Conservation (phyloP, 768 basidiomycete species). For the Cystobasidium ongulense region DNA sequence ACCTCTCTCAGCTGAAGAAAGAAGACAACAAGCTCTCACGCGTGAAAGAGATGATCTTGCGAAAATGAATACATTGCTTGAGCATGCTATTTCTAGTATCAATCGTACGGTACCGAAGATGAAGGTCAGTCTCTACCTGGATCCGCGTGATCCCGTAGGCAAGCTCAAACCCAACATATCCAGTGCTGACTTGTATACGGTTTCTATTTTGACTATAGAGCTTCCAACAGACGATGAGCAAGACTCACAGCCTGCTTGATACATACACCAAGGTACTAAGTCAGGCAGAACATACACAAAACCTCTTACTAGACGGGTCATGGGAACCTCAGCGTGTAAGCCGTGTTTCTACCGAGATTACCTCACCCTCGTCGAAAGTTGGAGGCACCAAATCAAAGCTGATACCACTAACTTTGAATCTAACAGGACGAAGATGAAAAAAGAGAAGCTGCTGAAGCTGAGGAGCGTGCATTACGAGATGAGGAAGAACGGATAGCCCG, state of each 20-base stretch:
- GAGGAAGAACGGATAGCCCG: conserved; percentile 29
- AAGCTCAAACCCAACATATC: too few relatives aligned
- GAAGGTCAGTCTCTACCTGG: conserved; percentile 18
- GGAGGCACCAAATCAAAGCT: neutral
- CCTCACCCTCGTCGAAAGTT: too few relatives aligned
- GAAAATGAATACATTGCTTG: conserved; percentile 32
- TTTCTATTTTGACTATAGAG: neutral
- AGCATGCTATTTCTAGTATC: conserved; percentile 18
- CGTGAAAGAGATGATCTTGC: conserved; percentile 28
- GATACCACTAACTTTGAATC: neutral
- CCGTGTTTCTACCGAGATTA: too few relatives aligned
- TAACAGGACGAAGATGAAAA: conserved; percentile 18
- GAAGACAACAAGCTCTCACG: neutral
- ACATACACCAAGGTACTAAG: conserved; percentile 45
- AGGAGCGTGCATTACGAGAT: neutral
- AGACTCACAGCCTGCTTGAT: conserved; percentile 45
- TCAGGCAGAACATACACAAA: conserved; percentile 47
- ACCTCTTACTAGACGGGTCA: conserved; percentile 44
- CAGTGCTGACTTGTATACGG: neutral
- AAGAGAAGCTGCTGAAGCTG: conserved; percentile 21
- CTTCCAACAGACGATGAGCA: conserved; percentile 39
- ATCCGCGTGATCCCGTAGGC: too few relatives aligned
- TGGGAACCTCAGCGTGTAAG: conserved; percentile 41
- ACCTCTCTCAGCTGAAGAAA: conserved; percentile 1
- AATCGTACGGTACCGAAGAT: conserved; percentile 15